phyloP scores from a whole-genome alignment of 495 filamentous ascomycete species.

The Hypomontagnella submonticulosa region DNA sequence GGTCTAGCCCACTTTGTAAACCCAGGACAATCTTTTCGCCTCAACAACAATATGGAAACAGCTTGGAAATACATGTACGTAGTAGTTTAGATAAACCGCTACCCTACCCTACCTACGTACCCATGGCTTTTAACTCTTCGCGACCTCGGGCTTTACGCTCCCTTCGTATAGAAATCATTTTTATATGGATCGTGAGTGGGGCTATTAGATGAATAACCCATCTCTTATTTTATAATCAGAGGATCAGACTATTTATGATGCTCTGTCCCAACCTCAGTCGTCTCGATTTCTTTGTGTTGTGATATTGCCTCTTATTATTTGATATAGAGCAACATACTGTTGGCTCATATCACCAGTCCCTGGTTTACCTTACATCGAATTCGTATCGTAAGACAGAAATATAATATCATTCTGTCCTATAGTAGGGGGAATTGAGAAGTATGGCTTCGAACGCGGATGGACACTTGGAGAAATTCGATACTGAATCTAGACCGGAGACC shows the following conservation, averaged over 20 bases:
- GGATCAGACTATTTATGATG: constrained; percentile 1
- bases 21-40: constrained; percentile 28
- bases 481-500: constrained; percentile 17
- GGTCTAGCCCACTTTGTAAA: constrained; percentile 4
- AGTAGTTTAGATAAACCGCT: too few species aligned
- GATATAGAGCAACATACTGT: neutral
- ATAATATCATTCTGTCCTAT: constrained; percentile 1
- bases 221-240: neutral
- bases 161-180: constrained; percentile 11
- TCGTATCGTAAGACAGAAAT: constrained; percentile 1
- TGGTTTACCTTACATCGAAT: constrained; percentile 1
- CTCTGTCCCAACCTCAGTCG: neutral
- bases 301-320: neutral
- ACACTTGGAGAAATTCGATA: constrained; percentile 26
- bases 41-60: constrained; percentile 9
- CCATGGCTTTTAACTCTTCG: constrained; percentile 9
- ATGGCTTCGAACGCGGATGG: constrained; percentile 22
- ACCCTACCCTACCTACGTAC: too few species aligned
- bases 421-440: neutral
- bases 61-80: neutral
- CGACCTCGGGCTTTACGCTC: constrained; percentile 18
- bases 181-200: constrained; percentile 15
- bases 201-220: constrained; percentile 9
- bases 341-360: neutral
- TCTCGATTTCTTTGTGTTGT: constrained; percentile 11